Base-by-base conservation (phyloP, 768 basidiomycete species). In the Dendrothele bispora region DNA sequence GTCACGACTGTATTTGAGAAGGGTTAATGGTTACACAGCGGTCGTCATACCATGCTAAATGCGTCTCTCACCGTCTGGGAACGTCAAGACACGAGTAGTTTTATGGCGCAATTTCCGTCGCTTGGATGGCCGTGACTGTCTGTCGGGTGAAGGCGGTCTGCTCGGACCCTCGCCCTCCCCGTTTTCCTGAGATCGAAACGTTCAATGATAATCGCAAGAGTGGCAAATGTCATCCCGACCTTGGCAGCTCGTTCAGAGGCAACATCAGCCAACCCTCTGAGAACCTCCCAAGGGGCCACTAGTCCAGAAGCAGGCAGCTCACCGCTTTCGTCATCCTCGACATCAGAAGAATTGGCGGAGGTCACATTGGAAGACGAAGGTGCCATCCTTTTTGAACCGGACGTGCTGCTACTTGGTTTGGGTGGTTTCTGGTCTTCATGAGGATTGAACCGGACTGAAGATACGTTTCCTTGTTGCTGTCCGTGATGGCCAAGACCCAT, bases 211-310 rank as follows among this genome's bases (percentile, higher is more conserved):
- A 11, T n/a, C 2, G 21, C 18, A 20, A 21, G 15, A 14, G n/a
- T 17, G 39, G n/a, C n/a, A 8, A 35, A 12, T 35, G 3, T 1
- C 4, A 7, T 32, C 18, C 18, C 24, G 41, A 86, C 89, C 77
- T 87, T 87, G 43, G 83, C 83, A 52, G 86, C 88, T 43, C 86
- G 77, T 62, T 89, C 82, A 48, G 82, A 84, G 28, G 89, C 88
- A 25, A 89, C 88, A 69, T 89, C 87, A 29, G 88, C 89, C 49
- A 91, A 66, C 39, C 87, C 86, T 53, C 88, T 74, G 43, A 91
- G 72, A 34, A 91, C 90, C 67, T 91, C 88, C 84, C 88, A 88
- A 41, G 91, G 91, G 7, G 90, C 91, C 45, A 91, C 83, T 39
- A 93, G 78, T 39, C 91, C 89, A 32, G 78, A 80, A 29, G 86